These are phyloP conservation scores for Fusarium sacchari DNA, from an alignment of 2,329 filamentous ascomycete species.

Conservation along the genomic window DNA sequence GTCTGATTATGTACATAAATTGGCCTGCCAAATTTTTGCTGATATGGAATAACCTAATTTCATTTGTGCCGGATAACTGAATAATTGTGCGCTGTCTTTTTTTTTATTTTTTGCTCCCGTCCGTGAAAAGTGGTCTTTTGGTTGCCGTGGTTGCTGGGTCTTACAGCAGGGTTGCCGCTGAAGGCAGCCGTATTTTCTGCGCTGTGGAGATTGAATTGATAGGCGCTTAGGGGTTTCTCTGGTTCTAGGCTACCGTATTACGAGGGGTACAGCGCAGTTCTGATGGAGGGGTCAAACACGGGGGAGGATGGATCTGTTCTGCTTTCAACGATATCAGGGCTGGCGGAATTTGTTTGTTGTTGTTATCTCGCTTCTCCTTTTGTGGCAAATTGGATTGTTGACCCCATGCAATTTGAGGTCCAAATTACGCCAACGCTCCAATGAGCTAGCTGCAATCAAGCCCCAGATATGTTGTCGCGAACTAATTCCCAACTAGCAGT, in stretches of 20 bases:
- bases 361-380: slow-evolving; percentile 21
- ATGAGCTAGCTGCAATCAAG: not conserved
- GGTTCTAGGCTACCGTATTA: not conserved
- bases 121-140: not conserved
- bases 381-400: slow-evolving; percentile 9
- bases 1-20: slow-evolving; percentile 28
- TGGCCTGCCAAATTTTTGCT: slow-evolving; percentile 2
- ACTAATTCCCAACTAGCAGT: not conserved
- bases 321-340: not conserved
- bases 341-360: not conserved
- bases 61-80: slow-evolving; percentile 22
- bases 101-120: not conserved
- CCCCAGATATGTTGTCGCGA: not conserved
- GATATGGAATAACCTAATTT: slow-evolving; percentile 12
- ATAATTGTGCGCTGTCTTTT: not conserved
- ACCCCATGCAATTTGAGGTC: not conserved
- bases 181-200: not conserved
- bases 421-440: not conserved
- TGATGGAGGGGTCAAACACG: not conserved
- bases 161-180: slow-evolving; percentile 5
- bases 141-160: slow-evolving; percentile 21
- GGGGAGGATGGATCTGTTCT: not conserved
- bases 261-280: not conserved
- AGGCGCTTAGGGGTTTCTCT: not conserved
- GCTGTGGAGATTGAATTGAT: not conserved